Base-by-base conservation (phyloP, 768 basidiomycete genomes). In the Lepiota brunneoincarnata region DNA sequence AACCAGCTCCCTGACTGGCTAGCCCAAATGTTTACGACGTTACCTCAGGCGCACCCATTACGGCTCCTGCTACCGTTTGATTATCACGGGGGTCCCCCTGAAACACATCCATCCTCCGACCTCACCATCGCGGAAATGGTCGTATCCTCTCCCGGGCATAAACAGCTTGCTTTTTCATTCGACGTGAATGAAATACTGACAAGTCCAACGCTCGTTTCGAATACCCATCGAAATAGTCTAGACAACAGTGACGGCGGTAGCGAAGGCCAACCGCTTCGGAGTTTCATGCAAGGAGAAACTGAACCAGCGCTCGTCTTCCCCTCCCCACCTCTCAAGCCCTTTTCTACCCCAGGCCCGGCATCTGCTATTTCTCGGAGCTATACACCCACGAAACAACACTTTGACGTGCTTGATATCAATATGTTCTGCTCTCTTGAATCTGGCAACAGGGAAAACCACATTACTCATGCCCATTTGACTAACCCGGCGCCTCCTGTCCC, bases 1-100 rank as follows among this genome's bases (percentile, higher is more conserved):
- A 68, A 38, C 59, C 70, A n/a, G 3, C 67, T 86, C 20, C 86
- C 86, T 3, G 60, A 64, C 21, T 88, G 86, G 86, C 74, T 87
- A 12, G 70, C 72, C 21, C 63, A 69, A 36, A 82, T 83, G 3
- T 76, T 88, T 47, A 71, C 69, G 42, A 71, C 71, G 20, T 69
- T 87, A 17, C 63, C 72, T 11, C 58, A 68, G 14, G 66, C 70
- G 28, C 76, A 84, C 61, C 81, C 81, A 31, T 62, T 83, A 7
- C 75, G 79, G 9, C 59, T 72, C 7, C 70, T 82, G 20, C 58
- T 76, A 21, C 72, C 73, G 11, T 57, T 23, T 21, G 38, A 34
- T 18, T 28, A 18, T 24, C 35, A 49, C n/a, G 34, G 44, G 5
- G 26, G 39, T 41, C 34, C 39, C 6, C 37, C 45, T 17, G 53